A percentile compares a stretch with the other conserved stretches of the same genome.
Evolutionary conservation across 1,284 basidiomycete genomes (phyloP).

Genomic region (Fomitopsis pinicola): DNA sequence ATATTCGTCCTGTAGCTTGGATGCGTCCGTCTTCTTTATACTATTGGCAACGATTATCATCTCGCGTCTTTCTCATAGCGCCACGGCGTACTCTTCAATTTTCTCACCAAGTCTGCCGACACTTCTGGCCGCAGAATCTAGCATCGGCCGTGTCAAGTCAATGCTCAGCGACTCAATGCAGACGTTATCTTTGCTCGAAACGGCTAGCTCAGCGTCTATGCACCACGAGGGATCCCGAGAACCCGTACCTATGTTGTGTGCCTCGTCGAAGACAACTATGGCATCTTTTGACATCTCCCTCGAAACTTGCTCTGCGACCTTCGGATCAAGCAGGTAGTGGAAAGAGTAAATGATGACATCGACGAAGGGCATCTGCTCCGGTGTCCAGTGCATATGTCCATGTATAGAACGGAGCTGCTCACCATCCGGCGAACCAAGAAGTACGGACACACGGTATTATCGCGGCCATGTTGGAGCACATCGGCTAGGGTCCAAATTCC

Average conservation of each 20-base stretch:
- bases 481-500: slow-evolving; percentile 97
- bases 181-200: slow-evolving; percentile 75
- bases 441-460: slow-evolving; percentile 91
- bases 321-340: slow-evolving; percentile 98
- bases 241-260: slow-evolving; percentile 91
- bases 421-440: slow-evolving; percentile 97
- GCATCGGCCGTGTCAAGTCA: slow-evolving; percentile 97
- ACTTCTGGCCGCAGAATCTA: slow-evolving; percentile 92
- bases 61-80: background rate
- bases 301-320: slow-evolving; percentile 98
- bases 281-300: slow-evolving; percentile 97
- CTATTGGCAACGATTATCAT: slow-evolving; percentile 36
- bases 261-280: slow-evolving; percentile 99
- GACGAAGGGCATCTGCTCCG: slow-evolving; percentile 83
- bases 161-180: slow-evolving; percentile 99
- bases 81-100: slow-evolving; percentile 79
- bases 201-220: slow-evolving; percentile 3
- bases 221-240: background rate
- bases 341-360: slow-evolving; percentile 99
- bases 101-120: slow-evolving; percentile 86
- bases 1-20: slow-evolving; percentile 96
- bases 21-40: slow-evolving; percentile 91
- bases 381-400: background rate
- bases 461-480: slow-evolving; percentile 84
- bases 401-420: slow-evolving; percentile 18